Conservation (phyloP, 176 grass and related monocot species). For the Carex kokanica region DNA sequence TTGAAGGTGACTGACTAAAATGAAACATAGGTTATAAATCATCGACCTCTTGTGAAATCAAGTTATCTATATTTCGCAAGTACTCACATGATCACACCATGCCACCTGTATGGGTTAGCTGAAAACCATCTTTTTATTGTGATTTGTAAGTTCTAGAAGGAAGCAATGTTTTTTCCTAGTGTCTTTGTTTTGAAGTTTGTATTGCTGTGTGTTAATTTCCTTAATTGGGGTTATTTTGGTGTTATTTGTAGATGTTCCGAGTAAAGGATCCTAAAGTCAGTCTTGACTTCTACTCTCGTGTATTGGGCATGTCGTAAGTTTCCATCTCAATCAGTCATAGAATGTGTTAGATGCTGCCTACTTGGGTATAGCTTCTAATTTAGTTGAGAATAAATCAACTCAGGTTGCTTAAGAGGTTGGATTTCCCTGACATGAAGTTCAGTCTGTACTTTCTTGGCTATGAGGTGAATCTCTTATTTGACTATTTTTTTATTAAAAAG, state of each 20-base stretch:
- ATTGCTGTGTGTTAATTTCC: neutral
- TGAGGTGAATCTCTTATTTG: conserved; percentile 51
- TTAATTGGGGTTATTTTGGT: neutral
- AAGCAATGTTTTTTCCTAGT: neutral
- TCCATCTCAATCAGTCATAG: conserved; percentile 9
- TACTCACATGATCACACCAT: neutral
- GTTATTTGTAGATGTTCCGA: conserved; percentile 71
- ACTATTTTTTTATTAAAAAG: neutral
- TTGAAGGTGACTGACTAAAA: neutral
- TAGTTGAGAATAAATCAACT: conserved; percentile 16
- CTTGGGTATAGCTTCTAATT: conserved; percentile 8
- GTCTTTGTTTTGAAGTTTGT: neutral
- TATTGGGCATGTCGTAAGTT: conserved; percentile 97
- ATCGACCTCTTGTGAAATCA: neutral
- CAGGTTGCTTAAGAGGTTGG: conserved; percentile 92
- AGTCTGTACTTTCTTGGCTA: conserved; percentile 97
- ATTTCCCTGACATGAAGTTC: conserved; percentile 95
- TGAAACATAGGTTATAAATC: neutral
- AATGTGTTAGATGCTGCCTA: neutral
- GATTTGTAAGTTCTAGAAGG: neutral
- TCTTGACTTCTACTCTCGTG: conserved; percentile 92
- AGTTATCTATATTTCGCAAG: neutral
- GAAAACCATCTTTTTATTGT: neutral
- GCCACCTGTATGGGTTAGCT: neutral
- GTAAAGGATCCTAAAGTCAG: conserved; percentile 96